Evolutionary conservation across 2,329 filamentous ascomycete species (phyloP).

Genomic region (Metarhizium brunneum): DNA sequence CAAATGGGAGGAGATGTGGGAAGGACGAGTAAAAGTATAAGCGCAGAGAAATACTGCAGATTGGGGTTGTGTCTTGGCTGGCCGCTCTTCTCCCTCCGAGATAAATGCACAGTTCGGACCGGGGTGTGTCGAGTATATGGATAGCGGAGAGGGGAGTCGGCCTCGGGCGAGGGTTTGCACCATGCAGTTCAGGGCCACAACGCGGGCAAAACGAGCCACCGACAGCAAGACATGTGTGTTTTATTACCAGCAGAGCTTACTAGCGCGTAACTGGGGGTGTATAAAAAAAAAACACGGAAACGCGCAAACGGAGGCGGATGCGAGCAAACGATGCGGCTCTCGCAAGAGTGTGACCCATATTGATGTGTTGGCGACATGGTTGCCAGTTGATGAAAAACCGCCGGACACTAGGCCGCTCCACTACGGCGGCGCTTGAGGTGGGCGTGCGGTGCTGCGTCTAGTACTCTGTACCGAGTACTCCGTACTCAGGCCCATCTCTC

Average conservation of each 20-base stretch:
- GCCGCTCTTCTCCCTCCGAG: neutral
- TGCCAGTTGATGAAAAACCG: conserved; percentile 65
- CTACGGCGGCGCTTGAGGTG: conserved; percentile 40
- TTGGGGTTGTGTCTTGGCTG: conserved; percentile 1
- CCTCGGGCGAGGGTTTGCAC: conserved; percentile 2
- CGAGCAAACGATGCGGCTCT: conserved; percentile 58
- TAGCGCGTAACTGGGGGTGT: conserved; percentile 43
- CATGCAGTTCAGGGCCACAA: conserved; percentile 2
- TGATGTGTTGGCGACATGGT: conserved; percentile 87
- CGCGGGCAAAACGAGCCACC: conserved; percentile 42
- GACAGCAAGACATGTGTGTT: conserved; percentile 53
- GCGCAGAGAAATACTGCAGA: conserved; percentile 1
- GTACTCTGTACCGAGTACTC: neutral
- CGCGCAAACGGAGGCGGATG: conserved; percentile 36
- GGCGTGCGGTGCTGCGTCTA: neutral
- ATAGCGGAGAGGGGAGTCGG: conserved; percentile 2
- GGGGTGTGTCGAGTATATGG: neutral
- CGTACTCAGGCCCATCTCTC: neutral
- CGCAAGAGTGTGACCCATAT: conserved; percentile 54
- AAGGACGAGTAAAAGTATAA: conserved; percentile 6
- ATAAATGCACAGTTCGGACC: neutral
- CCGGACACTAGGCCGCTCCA: conserved; percentile 55
- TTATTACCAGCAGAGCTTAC: conserved; percentile 30
- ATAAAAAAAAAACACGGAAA: conserved; percentile 25
- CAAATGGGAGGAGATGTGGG: conserved; percentile 1